phyloP scores from a whole-genome alignment of 1,284 basidiomycete genomes.

The Tylopilus sp. region DNA sequence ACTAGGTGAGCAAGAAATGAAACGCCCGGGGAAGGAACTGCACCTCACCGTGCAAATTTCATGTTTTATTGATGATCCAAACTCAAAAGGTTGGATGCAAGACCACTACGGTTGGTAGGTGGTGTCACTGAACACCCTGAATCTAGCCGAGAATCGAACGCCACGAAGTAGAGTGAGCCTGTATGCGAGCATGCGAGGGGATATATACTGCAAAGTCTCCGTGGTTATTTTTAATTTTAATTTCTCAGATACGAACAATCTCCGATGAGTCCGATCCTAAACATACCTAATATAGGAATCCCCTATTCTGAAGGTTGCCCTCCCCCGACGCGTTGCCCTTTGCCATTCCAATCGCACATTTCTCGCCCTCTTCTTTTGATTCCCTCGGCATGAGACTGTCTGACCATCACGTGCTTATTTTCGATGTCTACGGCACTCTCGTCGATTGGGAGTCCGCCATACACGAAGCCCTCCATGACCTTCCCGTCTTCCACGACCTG shows the following conservation, averaged over 20 bases:
- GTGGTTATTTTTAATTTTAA: neutral
- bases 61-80: conserved; percentile 40
- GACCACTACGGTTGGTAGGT: too few species aligned
- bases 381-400: conserved; percentile 21
- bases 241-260: conserved; percentile 17
- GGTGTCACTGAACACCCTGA: neutral
- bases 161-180: neutral
- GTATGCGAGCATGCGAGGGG: neutral
- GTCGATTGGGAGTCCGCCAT: conserved; percentile 80
- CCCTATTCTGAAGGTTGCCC: neutral
- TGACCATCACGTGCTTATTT: conserved; percentile 54
- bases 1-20: neutral
- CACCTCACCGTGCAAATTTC: conserved; percentile 66
- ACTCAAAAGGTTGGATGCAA: neutral
- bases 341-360: conserved; percentile 29
- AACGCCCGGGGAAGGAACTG: neutral
- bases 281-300: neutral
- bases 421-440: conserved; percentile 81
- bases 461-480: conserved; percentile 57
- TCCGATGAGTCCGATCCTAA: too few species aligned
- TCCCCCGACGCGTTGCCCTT: neutral
- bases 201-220: conserved; percentile 15
- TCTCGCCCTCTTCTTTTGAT: conserved; percentile 11
- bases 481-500: conserved; percentile 60
- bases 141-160: conserved; percentile 14